Base-by-base conservation (phyloP, 331 rosid species). In the Malus hybrid region DNA sequence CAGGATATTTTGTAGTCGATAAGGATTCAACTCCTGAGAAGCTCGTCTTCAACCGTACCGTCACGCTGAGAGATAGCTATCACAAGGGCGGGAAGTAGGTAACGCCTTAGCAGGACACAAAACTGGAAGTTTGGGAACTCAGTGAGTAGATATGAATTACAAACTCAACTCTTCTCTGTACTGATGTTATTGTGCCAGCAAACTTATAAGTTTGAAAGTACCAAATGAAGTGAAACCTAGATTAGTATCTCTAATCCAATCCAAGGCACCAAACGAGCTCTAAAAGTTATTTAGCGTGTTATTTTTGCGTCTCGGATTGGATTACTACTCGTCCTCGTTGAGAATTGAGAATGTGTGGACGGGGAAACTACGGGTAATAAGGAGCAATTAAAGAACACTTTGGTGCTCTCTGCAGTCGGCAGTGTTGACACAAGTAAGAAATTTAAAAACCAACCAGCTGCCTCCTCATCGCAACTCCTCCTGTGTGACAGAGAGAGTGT, bases 1-100 rank as follows among this genome's bases (percentile, higher is more conserved):
- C 88, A 95, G 97, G 99, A 18, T 95, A 92, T 87, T 95, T 95
- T 84, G 93, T 75, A 78, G 96, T 92, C 2, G 97, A 95, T 74
- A 82, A 76, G 81, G 97, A 95, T 82, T 89, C 99, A 0, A 84
- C 93, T 74, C 76, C 89, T 4, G 99, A 87, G 66, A 95, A 89
- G 74, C 92, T 92, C 18, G 89, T 95, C 66, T 92, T 95, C 34
- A 94, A 94, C 52, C 85, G 97, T 65, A 92, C 99, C 0, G 99
- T 94, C 69, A 94, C 97, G 0, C 83, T 92, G 29, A 81, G 85
- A 80, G 99, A 85, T 79, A 87, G 90, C 84, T 92, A 88, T 46
- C 22, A 82, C 42, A 94, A 92, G 76, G 83, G 88, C 79, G 96
- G 89, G 78, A 94, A 90, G 70, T 94, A 91, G 84, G 85, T 6